Evolutionary conservation across 1,284 basidiomycete genomes (phyloP).

Genomic region (Cryptococcus sp.): DNA sequence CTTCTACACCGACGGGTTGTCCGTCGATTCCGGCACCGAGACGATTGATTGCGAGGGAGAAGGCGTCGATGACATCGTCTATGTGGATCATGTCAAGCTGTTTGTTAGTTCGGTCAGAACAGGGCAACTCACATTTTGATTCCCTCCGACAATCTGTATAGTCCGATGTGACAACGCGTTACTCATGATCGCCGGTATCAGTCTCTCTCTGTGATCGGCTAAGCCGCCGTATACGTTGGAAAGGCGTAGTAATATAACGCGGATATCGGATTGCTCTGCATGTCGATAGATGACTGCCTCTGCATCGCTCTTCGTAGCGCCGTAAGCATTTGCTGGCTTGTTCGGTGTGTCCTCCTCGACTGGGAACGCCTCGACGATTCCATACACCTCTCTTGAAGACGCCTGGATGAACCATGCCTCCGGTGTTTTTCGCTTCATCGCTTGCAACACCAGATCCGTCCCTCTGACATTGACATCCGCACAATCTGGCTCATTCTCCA

Average conservation of each 20-base stretch:
- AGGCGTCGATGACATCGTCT: slow-evolving; percentile 34
- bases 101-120: background rate
- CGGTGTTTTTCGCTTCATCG: slow-evolving; percentile 11
- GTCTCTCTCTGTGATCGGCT: slow-evolving; percentile 35
- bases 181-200: slow-evolving; percentile 34
- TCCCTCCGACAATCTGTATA: slow-evolving; percentile 42
- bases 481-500: slow-evolving; percentile 40
- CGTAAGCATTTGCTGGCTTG: slow-evolving; percentile 36
- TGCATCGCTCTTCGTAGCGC: slow-evolving; percentile 29
- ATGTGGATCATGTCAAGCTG: slow-evolving; percentile 38
- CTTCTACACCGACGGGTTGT: slow-evolving; percentile 15
- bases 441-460: slow-evolving; percentile 27
- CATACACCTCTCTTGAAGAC: slow-evolving; percentile 39
- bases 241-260: slow-evolving; percentile 33
- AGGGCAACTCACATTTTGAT: slow-evolving; percentile 29
- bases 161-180: slow-evolving; percentile 35
- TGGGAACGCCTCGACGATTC: slow-evolving; percentile 24
- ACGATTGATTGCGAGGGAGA: slow-evolving; percentile 26
- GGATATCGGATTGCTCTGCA: slow-evolving; percentile 8
- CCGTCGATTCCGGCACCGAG: slow-evolving; percentile 3
- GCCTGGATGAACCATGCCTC: slow-evolving; percentile 43
- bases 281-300: slow-evolving; percentile 27
- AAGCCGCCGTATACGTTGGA: slow-evolving; percentile 39
- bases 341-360: slow-evolving; percentile 27
- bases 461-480: slow-evolving; percentile 41